Evolutionary conservation across 2,329 filamentous ascomycete genomes (phyloP).

Genomic region (Colletotrichum sp.): DNA sequence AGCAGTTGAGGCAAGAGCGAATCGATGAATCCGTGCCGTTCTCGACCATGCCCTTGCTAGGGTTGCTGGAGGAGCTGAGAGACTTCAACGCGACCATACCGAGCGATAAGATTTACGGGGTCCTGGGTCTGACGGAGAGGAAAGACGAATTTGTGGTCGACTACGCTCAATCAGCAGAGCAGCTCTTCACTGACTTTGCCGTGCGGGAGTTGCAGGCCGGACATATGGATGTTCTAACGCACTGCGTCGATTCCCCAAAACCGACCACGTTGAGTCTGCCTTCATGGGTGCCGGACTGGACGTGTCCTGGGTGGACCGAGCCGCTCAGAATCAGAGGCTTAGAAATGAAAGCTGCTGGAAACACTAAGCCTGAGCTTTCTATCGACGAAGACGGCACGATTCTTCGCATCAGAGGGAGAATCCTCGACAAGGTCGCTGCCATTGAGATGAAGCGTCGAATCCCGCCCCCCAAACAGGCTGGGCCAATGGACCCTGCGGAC

Average conservation of each 20-base stretch:
- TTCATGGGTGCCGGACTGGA: slow-evolving; percentile 21
- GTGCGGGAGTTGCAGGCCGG: not conserved
- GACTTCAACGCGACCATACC: slow-evolving; percentile 8
- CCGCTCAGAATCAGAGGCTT: slow-evolving; percentile 2
- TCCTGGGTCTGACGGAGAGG: not conserved
- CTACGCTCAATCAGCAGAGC: not conserved
- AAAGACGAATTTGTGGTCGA: not conserved
- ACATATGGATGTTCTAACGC: not conserved
- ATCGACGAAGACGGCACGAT: not conserved
- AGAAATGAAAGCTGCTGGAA: not conserved
- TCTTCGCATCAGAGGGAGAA: not conserved
- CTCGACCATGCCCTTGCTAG: not conserved
- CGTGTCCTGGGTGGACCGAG: slow-evolving; percentile 14
- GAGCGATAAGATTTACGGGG: slow-evolving; percentile 2
- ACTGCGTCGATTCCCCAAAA: not conserved
- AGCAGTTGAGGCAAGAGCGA: not conserved
- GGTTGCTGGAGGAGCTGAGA: not conserved
- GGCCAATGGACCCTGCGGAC: not conserved
- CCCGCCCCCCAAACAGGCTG: not conserved
- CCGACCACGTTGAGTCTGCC: not conserved
- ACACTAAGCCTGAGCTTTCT: not conserved
- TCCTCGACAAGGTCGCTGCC: not conserved
- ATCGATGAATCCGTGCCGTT: not conserved
- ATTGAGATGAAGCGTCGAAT: not conserved
- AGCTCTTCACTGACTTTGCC: not conserved